Evolutionary conservation across 768 basidiomycete species (phyloP).

Genomic region (Aureoboletus auriporus): DNA sequence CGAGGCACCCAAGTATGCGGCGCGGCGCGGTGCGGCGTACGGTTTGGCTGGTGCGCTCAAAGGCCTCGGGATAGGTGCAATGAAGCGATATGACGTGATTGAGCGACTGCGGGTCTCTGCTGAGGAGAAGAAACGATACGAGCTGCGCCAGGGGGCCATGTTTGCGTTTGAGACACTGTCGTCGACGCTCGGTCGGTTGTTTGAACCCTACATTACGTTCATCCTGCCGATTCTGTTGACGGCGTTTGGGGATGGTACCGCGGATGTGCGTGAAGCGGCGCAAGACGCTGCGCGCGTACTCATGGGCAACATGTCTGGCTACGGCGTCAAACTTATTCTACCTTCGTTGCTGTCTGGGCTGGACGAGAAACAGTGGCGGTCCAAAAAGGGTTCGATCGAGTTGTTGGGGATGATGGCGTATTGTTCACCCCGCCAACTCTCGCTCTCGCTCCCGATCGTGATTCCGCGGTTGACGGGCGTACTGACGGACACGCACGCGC

Average conservation of each 20-base stretch:
- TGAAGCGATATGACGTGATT: conserved; percentile 83
- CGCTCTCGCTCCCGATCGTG: conserved; percentile 91
- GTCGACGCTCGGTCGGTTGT: conserved; percentile 78
- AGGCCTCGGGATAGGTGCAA: conserved; percentile 80
- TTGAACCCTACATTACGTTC: conserved; percentile 88
- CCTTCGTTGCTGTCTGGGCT: conserved; percentile 86
- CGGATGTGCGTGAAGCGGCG: conserved; percentile 91
- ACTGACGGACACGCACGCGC: conserved; percentile 94
- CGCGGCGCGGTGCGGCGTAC: conserved; percentile 95
- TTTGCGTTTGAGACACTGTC: conserved; percentile 94
- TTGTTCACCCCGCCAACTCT: conserved; percentile 92
- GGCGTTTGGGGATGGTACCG: conserved; percentile 79
- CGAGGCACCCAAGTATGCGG: conserved; percentile 80
- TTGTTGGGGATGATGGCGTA: conserved; percentile 98
- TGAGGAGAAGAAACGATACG: conserved; percentile 87
- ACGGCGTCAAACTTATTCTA: conserved; percentile 93
- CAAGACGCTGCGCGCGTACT: conserved; percentile 90
- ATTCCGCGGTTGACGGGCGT: conserved; percentile 95
- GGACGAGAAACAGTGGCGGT: conserved; percentile 98
- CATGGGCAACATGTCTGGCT: conserved; percentile 92
- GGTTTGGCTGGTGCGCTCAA: conserved; percentile 90
- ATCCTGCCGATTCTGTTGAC: conserved; percentile 80
- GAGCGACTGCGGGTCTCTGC: conserved; percentile 65
- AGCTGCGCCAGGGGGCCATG: conserved; percentile 89
- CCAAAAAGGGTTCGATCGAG: conserved; percentile 97